Evolutionary conservation across 1,284 basidiomycete species (phyloP), one percentile per base, ranked within the genome.

Genomic region (Marasmius tenuissimus): DNA sequence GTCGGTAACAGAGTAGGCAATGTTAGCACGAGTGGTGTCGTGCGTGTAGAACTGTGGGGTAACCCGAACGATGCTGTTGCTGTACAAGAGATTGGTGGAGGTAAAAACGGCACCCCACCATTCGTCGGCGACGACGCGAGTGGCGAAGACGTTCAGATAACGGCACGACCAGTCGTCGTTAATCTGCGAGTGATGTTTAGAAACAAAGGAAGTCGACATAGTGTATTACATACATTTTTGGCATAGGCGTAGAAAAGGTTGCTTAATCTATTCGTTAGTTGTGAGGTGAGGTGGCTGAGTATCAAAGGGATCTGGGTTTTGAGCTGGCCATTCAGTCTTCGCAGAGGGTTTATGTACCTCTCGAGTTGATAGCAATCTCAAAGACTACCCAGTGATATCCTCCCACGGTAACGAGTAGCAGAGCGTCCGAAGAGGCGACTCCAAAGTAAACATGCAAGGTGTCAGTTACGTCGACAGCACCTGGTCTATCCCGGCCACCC

Each of bases 11-110:
- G 54, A 64, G 16, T 53, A 33, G 50, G n/a, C 34, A 38, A 59
- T 40, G 40, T 58, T 47, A 38, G 42, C 48, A 9, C 18, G 22
- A 4, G 18, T 10, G 22, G 33, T 33, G 9, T 50, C 42, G 37
- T 66, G 61, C 14, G 61, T 65, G 39, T 65, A 66, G 18, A 66
- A 56, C 45, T 66, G 56, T 16, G 64, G 61, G n/a, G 61, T 59
- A 20, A 62, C 40, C 7, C 61, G 64, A 10, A 34, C 54, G 48
- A 63, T 40, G n/a, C 22, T 33, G 34, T 39, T 59, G 14, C 50
- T 20, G 14, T 50, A 56, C 16, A n/a, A 39, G 45, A 39, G 61
- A 18, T 60, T 42, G 11, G 60, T 7, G 39, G 59, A 48, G n/a
- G 53, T 54, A 33, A 47, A 65, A 7, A 65, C 55, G 10, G 39